These are phyloP conservation scores for Citrus unshiu DNA, from an alignment of 345 rosid genomes.

Conservation along the genomic window DNA sequence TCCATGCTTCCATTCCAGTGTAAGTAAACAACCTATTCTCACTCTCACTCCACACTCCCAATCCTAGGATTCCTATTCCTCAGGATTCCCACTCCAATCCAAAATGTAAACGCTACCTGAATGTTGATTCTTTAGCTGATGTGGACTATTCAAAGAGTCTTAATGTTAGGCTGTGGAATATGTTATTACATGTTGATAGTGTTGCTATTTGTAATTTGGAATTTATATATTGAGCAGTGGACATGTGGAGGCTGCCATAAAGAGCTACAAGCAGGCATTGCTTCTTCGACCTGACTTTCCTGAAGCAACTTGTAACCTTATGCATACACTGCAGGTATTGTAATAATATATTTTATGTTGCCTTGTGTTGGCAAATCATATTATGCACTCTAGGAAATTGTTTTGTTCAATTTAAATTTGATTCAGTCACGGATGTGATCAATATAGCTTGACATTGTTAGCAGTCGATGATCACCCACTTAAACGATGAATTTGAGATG, in stretches of 20 bases:
- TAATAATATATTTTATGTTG: background rate
- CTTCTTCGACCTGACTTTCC: slow-evolving; percentile 86
- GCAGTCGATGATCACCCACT: background rate
- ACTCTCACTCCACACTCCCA: no score
- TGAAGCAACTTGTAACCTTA: slow-evolving; percentile 96
- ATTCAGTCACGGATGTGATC: background rate
- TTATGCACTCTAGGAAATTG: background rate
- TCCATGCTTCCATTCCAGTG: no score
- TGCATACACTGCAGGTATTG: slow-evolving; percentile 86
- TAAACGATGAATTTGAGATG: background rate
- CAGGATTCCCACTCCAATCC: no score
- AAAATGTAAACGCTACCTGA: no score
- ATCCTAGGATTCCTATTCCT: no score
- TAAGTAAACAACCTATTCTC: no score
- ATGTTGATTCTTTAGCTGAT: background rate
- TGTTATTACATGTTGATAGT: background rate
- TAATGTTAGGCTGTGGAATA: background rate
- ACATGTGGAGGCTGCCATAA: slow-evolving; percentile 86
- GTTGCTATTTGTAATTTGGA: background rate
- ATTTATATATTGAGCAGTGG: slow-evolving; percentile 49
- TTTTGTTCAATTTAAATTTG: background rate
- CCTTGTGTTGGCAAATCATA: background rate
- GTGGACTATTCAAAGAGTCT: background rate
- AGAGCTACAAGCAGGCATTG: slow-evolving; percentile 90
- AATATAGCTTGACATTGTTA: background rate